Percentiles rank a stretch among this genome's conserved stretches.
These are phyloP conservation scores for Hypoxylon sp. DNA, from an alignment of 2,329 filamentous ascomycete species.

Conservation along the genomic window DNA sequence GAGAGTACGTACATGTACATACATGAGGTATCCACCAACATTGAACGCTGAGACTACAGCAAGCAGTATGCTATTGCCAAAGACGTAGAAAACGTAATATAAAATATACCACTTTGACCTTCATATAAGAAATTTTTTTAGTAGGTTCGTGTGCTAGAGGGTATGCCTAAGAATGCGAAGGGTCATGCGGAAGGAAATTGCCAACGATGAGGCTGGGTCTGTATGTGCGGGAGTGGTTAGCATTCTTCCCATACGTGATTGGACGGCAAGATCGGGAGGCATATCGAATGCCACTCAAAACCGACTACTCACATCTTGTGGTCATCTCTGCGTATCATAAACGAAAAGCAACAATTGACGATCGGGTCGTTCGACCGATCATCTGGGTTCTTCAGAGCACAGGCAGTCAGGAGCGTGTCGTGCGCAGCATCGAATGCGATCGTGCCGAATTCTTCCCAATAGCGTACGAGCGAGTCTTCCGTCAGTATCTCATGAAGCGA, in stretches of 20 bases:
- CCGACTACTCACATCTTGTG: slow-evolving; percentile 87
- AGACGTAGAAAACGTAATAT: slow-evolving; percentile 33
- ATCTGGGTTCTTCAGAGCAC: slow-evolving; percentile 86
- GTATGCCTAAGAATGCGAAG: slow-evolving; percentile 57
- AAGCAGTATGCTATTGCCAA: slow-evolving; percentile 19
- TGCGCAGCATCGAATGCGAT: slow-evolving; percentile 96
- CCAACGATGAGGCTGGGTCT: slow-evolving; percentile 96
- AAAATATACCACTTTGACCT: slow-evolving; percentile 16
- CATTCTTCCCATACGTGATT: neutral
- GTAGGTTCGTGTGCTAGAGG: slow-evolving; percentile 30
- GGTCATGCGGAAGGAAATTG: slow-evolving; percentile 92
- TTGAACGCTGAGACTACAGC: slow-evolving; percentile 7
- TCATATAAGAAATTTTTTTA: slow-evolving; percentile 21
- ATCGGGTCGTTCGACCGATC: slow-evolving; percentile 76
- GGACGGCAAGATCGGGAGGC: neutral
- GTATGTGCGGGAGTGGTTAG: slow-evolving; percentile 42
- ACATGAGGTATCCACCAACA: slow-evolving; percentile 7
- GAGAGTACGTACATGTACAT: neutral
- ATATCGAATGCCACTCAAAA: neutral
- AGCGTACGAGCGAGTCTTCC: slow-evolving; percentile 93
- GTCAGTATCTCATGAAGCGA: slow-evolving; percentile 95
- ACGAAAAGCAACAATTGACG: slow-evolving; percentile 96
- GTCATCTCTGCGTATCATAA: slow-evolving; percentile 93
- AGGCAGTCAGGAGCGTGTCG: slow-evolving; percentile 95
- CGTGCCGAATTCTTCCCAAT: slow-evolving; percentile 99